These are phyloP conservation scores for Sordariomycetes sp. DNA, from an alignment of 2,329 filamentous ascomycete genomes.

Conservation along the genomic window DNA sequence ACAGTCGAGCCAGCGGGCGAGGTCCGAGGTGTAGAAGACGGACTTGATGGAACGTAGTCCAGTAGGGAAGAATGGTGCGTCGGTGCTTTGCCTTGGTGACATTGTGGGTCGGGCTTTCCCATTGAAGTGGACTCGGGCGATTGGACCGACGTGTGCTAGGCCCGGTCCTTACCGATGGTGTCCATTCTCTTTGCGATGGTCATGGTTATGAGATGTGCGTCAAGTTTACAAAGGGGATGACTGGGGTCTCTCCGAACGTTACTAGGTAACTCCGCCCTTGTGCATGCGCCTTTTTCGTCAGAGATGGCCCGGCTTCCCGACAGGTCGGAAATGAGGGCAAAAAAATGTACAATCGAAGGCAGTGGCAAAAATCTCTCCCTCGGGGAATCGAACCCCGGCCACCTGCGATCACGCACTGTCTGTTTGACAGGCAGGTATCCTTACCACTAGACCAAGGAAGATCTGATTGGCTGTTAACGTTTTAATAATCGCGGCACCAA, in stretches of 20 bases:
- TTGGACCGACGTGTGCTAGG: background rate
- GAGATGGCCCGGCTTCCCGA: no score
- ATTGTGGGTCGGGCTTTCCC: background rate
- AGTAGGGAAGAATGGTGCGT: background rate
- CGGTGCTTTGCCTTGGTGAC: background rate
- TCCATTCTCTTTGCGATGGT: background rate
- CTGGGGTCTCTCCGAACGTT: no score
- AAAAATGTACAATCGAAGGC: no score
- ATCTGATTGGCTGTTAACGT: background rate
- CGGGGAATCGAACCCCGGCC: constrained; percentile 20
- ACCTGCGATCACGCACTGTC: constrained; percentile 11
- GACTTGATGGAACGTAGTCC: background rate
- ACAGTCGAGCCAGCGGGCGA: background rate
- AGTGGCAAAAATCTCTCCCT: constrained; percentile 5
- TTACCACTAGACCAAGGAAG: constrained; percentile 6
- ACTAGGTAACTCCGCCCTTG: no score
- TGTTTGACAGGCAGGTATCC: constrained; percentile 5
- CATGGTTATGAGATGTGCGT: background rate
- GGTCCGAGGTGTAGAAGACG: background rate
- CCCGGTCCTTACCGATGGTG: background rate
- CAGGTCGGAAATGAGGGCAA: no score
- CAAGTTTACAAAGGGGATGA: background rate
- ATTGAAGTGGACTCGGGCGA: background rate
- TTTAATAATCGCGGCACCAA: no score
- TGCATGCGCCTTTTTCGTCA: no score